phyloP scores from a whole-genome alignment of 2,329 filamentous ascomycete genomes.

The Herpotrichia juniperi region DNA sequence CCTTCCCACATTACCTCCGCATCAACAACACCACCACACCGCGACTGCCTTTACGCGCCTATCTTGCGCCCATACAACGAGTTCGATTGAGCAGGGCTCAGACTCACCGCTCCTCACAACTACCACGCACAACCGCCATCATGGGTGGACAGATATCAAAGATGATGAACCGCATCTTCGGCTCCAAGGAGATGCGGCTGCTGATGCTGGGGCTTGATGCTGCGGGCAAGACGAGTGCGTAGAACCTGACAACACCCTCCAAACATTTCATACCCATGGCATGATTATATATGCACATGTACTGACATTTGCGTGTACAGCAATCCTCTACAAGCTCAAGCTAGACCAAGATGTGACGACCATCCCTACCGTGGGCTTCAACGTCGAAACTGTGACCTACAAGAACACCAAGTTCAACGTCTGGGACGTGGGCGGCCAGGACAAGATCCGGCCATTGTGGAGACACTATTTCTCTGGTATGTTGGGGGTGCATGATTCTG shows the following conservation, averaged over 20 bases:
- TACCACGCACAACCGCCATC: conserved; percentile 52
- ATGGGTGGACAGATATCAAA: conserved; percentile 94
- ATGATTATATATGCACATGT: background rate
- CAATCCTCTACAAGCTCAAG: conserved; percentile 99
- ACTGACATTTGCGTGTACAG: conserved; percentile 37
- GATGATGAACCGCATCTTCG: conserved; percentile 98
- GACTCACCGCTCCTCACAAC: background rate
- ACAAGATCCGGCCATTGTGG: conserved; percentile 99
- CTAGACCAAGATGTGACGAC: conserved; percentile 99
- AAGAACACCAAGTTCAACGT: conserved; percentile 99
- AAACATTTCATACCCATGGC: background rate
- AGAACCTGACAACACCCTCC: background rate
- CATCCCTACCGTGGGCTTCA: conserved; percentile 99
- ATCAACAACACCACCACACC: background rate
- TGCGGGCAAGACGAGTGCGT: conserved; percentile 87
- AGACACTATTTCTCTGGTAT: conserved; percentile 97
- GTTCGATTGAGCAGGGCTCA: conserved; percentile 12
- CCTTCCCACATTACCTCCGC: background rate
- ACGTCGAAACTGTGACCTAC: conserved; percentile 99
- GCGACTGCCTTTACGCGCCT: conserved; percentile 1
- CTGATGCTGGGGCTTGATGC: conserved; percentile 97
- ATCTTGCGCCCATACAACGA: background rate
- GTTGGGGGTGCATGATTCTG: conserved; percentile 28
- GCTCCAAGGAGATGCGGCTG: conserved; percentile 97
- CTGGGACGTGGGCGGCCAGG: conserved; percentile 99